phyloP scores from a whole-genome alignment of 257 asterid species.

The Craterostigma plantagineum region DNA sequence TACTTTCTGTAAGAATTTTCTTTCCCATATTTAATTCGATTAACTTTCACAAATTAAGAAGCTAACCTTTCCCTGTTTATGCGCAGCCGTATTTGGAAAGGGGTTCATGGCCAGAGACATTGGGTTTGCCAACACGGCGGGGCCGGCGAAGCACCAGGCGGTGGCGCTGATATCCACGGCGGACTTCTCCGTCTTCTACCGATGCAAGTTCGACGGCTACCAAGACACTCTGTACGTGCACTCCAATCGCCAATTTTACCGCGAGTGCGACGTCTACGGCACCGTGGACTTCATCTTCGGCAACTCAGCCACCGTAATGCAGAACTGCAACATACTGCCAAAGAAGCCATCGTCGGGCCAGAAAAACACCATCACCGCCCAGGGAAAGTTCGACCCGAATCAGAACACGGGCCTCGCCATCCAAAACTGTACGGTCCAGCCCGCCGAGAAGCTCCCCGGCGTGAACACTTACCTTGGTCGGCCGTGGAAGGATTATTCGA shows the following conservation, averaged over 20 bases:
- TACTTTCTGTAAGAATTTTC: slow-evolving; percentile 23
- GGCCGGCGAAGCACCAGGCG: slow-evolving; percentile 3
- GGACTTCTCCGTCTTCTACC: slow-evolving; percentile 3
- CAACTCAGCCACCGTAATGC: slow-evolving; percentile 3
- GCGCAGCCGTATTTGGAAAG: not conserved
- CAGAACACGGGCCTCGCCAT: slow-evolving; percentile 3
- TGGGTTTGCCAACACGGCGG: slow-evolving; percentile 1
- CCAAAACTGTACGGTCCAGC: not conserved
- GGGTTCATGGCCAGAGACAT: slow-evolving; percentile 3
- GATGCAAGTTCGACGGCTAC: slow-evolving; percentile 3
- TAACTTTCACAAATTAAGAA: no score
- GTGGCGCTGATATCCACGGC: slow-evolving; percentile 1
- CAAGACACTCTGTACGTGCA: slow-evolving; percentile 6
- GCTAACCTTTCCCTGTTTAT: not conserved
- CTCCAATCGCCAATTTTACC: slow-evolving; percentile 3
- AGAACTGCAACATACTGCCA: slow-evolving; percentile 3
- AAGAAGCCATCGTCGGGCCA: not conserved
- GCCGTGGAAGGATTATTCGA: slow-evolving; percentile 5
- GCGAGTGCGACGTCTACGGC: slow-evolving; percentile 6
- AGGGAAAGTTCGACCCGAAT: slow-evolving; percentile 5
- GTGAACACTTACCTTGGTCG: slow-evolving; percentile 1
- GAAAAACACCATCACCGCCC: slow-evolving; percentile 2
- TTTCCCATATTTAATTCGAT: no score
- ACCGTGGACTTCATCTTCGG: slow-evolving; percentile 5
- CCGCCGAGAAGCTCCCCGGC: slow-evolving; percentile 3